Evolutionary conservation across 805 yeast genomes (phyloP), one percentile per base, ranked within the genome.

Genomic region (Nakazawaea wyomingensis): DNA sequence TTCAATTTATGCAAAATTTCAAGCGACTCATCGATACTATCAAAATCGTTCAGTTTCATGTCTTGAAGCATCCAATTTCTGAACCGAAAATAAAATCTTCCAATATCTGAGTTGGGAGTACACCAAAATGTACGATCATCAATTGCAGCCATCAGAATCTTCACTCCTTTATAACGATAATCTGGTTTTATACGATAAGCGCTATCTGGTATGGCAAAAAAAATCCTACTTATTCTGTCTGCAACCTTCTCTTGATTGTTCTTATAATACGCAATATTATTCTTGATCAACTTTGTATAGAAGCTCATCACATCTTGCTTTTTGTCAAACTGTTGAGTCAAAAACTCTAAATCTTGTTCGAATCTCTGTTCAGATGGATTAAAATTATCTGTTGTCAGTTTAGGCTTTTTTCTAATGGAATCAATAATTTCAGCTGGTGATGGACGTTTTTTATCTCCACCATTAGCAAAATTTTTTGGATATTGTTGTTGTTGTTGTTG

Each of bases 11-110:
- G 14, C 13, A 48, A 34, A 2, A 33, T n/a, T 7, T 9, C 6
- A 2, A 50, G 18, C 13, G 37, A 19, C 6, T 22, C 29, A 6
- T 21, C 34, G 3, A 48, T 21, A n/a, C 38, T 45, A 13, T 37
- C 40, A 16, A 22, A 14, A 42, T 46, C 31, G 10, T 34, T 34
- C n/a, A 21, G 14, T 37, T 41, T 50, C 34, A 43, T 22, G 34
- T 45, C 53, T 10, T 19, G 33, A 5, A 43, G 19, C n/a, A 50
- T 19, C 53, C 53, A 50, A 14, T 40, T 41, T 34, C 45, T 28
- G 18, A 48, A 24, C 40, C 53, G 41, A 7, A 39, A 26, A 35
- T 43, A 46, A n/a, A 42, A 31, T 34, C 30, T 48, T 11, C 34
- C 33, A 16, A 31, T 37, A n/a, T 21, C 8, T 2, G 27, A 27